Percentiles rank a stretch among this genome's conserved stretches.
phyloP scores from a whole-genome alignment of 768 basidiomycete species.

The Boletus bicolor region DNA sequence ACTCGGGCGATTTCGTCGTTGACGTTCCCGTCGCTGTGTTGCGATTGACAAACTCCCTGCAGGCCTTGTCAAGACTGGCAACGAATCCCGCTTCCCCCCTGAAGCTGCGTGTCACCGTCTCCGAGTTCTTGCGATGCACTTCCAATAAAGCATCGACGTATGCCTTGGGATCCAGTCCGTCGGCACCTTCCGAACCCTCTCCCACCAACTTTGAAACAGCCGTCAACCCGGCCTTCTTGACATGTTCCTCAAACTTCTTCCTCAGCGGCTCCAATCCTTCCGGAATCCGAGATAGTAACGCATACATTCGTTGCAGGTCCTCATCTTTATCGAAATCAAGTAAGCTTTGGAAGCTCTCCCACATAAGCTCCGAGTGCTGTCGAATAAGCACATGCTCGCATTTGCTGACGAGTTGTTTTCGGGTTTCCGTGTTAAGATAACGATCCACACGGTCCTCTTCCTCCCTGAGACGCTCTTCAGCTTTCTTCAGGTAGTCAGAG shows the following conservation, averaged over 20 bases:
- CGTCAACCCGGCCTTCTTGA: conserved; percentile 83
- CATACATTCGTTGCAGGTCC: conserved; percentile 94
- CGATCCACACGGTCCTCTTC: conserved; percentile 95
- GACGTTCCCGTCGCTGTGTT: conserved; percentile 88
- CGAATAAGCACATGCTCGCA: conserved; percentile 93
- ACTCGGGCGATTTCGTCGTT: conserved; percentile 82
- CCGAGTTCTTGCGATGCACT: conserved; percentile 88
- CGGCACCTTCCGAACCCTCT: conserved; percentile 50
- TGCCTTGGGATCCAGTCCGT: conserved; percentile 82
- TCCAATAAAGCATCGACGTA: conserved; percentile 92
- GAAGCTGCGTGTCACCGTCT: conserved; percentile 86
- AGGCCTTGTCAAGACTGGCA: conserved; percentile 91
- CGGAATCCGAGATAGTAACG: conserved; percentile 83
- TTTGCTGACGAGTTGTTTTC: conserved; percentile 72
- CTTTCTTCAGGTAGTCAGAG: conserved; percentile 93
- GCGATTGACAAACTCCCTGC: conserved; percentile 90
- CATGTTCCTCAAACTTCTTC: conserved; percentile 92
- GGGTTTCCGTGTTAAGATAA: conserved; percentile 86
- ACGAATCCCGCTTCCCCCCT: conserved; percentile 91
- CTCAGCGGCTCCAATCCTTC: conserved; percentile 89
- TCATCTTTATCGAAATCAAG: conserved; percentile 94
- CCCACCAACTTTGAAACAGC: conserved; percentile 72
- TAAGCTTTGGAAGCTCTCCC: conserved; percentile 87
- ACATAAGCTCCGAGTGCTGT: conserved; percentile 79
- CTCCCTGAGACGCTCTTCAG: conserved; percentile 87